These are phyloP conservation scores for Rhynchosporium agropyri DNA, from an alignment of 2,329 filamentous ascomycete species.

Conservation along the genomic window DNA sequence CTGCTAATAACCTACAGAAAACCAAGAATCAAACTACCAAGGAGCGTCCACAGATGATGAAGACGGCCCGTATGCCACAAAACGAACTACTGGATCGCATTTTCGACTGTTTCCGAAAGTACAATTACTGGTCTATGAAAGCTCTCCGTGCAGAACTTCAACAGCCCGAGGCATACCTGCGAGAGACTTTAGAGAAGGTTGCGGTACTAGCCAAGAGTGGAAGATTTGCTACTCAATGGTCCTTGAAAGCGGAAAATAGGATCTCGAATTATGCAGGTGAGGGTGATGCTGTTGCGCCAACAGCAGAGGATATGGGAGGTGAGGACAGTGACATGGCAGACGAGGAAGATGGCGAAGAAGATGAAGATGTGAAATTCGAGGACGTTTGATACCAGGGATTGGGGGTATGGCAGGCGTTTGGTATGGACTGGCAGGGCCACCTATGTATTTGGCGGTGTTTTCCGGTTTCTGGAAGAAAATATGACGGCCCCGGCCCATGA, in stretches of 20 bases:
- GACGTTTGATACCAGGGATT: slow-evolving; percentile 56
- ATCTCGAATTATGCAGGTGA: slow-evolving; percentile 55
- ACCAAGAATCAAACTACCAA: slow-evolving; percentile 51
- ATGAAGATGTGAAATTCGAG: slow-evolving; percentile 75
- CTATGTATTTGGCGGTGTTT: slow-evolving; percentile 24
- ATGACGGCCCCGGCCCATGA: not conserved
- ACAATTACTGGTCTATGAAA: slow-evolving; percentile 93
- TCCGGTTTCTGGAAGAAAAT: slow-evolving; percentile 1
- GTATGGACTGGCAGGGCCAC: slow-evolving; percentile 5
- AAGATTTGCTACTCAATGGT: slow-evolving; percentile 83
- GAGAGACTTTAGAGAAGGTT: slow-evolving; percentile 80
- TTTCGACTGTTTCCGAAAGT: slow-evolving; percentile 80
- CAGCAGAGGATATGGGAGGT: slow-evolving; percentile 49
- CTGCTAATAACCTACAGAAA: slow-evolving; percentile 50
- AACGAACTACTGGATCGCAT: slow-evolving; percentile 86
- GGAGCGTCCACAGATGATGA: slow-evolving; percentile 72
- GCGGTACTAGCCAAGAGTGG: slow-evolving; percentile 82
- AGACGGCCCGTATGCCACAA: slow-evolving; percentile 86
- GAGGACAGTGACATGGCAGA: slow-evolving; percentile 59
- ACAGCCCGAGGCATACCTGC: slow-evolving; percentile 93
- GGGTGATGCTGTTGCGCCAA: slow-evolving; percentile 54
- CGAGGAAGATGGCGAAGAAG: slow-evolving; percentile 66
- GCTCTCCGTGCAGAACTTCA: slow-evolving; percentile 74
- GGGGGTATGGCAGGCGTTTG: slow-evolving; percentile 17
- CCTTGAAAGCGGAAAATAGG: slow-evolving; percentile 71